Evolutionary conservation across 805 yeast genomes (phyloP).

Genomic region (Nakazawaea pomicola): DNA sequence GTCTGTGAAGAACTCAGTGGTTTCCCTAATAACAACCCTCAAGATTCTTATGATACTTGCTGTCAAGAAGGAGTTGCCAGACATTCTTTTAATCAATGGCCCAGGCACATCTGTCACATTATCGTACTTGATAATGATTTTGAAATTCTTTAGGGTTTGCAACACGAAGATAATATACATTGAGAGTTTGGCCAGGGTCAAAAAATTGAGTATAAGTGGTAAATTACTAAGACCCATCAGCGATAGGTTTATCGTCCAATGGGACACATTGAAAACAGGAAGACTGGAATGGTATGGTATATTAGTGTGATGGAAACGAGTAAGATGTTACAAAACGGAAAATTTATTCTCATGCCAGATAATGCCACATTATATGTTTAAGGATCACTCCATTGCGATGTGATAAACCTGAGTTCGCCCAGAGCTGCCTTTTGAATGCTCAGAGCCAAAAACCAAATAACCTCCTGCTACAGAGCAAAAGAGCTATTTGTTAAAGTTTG

Average conservation of each 20-base stretch:
- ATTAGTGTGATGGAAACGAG: too few relatives aligned
- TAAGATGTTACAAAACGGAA: too few relatives aligned
- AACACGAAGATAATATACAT: conserved; percentile 65
- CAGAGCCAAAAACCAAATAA: too few relatives aligned
- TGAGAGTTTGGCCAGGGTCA: conserved; percentile 84
- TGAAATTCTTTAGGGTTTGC: conserved; percentile 43
- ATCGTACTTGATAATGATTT: conserved; percentile 48
- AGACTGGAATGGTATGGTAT: conserved; percentile 76
- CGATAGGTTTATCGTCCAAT: conserved; percentile 83
- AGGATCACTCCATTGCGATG: too few relatives aligned
- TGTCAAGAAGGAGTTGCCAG: conserved; percentile 18
- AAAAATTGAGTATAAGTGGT: conserved; percentile 73
- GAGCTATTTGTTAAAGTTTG: too few relatives aligned
- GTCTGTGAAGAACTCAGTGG: conserved; percentile 28
- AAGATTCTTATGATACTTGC: conserved; percentile 12
- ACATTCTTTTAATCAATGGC: conserved; percentile 52
- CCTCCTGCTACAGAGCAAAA: too few relatives aligned
- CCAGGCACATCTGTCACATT: conserved; percentile 80
- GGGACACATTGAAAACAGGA: conserved; percentile 60
- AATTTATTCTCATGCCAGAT: too few relatives aligned
- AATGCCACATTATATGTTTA: too few relatives aligned
- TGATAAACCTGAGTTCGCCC: too few relatives aligned
- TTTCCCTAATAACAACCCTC: conserved; percentile 24
- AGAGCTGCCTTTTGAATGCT: too few relatives aligned
- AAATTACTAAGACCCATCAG: conserved; percentile 61